Base-by-base conservation (phyloP, 1,139 yeast genomes). In the Zygoascus meyerae region DNA sequence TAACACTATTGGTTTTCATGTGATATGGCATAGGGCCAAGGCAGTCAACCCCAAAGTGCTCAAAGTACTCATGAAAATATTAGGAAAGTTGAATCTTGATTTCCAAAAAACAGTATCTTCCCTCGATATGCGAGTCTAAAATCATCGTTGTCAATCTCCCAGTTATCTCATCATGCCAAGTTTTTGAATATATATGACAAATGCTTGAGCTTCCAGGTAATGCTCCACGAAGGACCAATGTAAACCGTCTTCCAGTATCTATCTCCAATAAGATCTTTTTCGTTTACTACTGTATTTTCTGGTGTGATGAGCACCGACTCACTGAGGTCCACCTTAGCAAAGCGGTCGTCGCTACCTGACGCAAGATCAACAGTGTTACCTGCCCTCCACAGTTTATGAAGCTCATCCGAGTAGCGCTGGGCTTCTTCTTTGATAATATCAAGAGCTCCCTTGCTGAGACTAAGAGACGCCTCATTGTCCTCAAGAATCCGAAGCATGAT, bases 381-480 rank as follows among this genome's bases (percentile, higher is more conserved):
- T 29, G 42, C 41, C 14, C 39, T 50, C 12, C 55, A 52, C 34
- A 40, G 47, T 29, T 47, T 48, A 34, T 52, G 53, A 21, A 52
- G 51, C 18, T 47, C 43, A 7, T 44, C 41, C 15, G 59, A 54
- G 42, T 48, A 50, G 12, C 37, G 47, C 41, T 74, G 73, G 0
- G 85, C 77, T 53, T 83, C 84, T 45, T 71, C 71, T 45, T 78
- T 74, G 28, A 87, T 75, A 15, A 87, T 82, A 43, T 74, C 73
- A 45, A 83, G 67, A 2, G 86, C 78, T 17, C 81, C 74, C 51
- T 73, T 73, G 53, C 81, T 79, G 35, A 86, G 74, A 8, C 77
- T 65, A 37, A 78, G 58, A 49, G 77, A 81, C 50, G 84, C 65
- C 30, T 79, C 84, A 54, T 83, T 81, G 53, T 83, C 86, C 32